Conservation (phyloP, 768 basidiomycete genomes). For the Agrocybe pediades region DNA sequence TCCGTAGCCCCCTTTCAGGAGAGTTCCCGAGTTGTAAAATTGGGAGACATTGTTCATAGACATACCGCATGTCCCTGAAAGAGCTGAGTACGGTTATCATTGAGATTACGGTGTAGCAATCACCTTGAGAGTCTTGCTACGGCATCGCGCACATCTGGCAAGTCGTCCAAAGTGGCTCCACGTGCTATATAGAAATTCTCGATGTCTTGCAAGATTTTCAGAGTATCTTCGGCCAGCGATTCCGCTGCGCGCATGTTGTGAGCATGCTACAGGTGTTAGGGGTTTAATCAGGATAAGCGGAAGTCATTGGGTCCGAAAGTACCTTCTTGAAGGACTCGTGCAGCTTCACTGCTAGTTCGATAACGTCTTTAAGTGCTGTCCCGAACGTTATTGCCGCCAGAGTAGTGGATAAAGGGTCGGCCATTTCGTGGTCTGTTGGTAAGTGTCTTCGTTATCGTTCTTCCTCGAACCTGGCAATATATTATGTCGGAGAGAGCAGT, state of each 20-base stretch:
- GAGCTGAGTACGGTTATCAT: not conserved
- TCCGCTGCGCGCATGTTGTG: not conserved
- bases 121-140: not conserved
- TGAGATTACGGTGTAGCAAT: not conserved
- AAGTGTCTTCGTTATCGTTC: too few species aligned
- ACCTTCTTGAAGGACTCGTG: not conserved
- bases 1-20: not conserved
- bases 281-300: not conserved
- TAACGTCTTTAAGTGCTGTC: not conserved
- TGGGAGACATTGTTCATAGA: not conserved
- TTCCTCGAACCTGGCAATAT: too few species aligned
- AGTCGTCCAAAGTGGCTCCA: not conserved
- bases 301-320: not conserved
- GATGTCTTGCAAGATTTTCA: not conserved
- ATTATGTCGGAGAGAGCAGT: too few species aligned
- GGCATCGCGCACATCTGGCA: not conserved
- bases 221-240: not conserved
- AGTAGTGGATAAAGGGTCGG: not conserved
- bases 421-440: too few species aligned
- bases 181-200: not conserved
- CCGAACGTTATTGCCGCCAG: not conserved
- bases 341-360: not conserved
- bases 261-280: not conserved
- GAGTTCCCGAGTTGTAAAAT: not conserved
- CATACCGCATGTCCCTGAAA: not conserved